A percentile compares a stretch with the other conserved stretches of the same genome.
These are phyloP conservation scores for Talaromyces sp. DNA, from an alignment of 2,329 filamentous ascomycete genomes.

Conservation along the genomic window DNA sequence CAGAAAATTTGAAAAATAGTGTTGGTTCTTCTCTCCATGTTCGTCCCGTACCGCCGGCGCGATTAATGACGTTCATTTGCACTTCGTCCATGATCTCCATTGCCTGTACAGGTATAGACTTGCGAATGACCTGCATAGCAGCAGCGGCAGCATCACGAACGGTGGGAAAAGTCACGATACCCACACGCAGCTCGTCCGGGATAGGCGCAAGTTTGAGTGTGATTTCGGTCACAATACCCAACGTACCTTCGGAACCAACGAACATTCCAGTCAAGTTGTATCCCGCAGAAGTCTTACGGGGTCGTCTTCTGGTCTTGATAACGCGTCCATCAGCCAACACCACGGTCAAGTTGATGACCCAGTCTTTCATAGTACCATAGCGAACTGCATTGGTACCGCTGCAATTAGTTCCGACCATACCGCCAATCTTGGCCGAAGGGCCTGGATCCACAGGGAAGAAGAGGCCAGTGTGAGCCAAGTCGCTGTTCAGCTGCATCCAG, in stretches of 20 bases:
- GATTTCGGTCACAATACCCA: constrained; percentile 67
- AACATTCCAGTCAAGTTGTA: constrained; percentile 70
- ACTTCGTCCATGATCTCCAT: constrained; percentile 62
- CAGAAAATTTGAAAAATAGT: constrained; percentile 60
- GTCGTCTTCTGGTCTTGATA: constrained; percentile 65
- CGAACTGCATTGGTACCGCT: constrained; percentile 59
- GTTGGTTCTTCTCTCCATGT: constrained; percentile 41
- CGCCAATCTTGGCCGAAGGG: constrained; percentile 57
- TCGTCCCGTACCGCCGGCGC: constrained; percentile 57
- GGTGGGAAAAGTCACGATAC: constrained; percentile 58
- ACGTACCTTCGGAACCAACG: constrained; percentile 66
- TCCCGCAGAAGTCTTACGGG: constrained; percentile 66
- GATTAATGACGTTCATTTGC: constrained; percentile 65
- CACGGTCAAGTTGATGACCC: constrained; percentile 68
- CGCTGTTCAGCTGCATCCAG: constrained; percentile 86
- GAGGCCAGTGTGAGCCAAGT: constrained; percentile 68
- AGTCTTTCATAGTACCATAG: constrained; percentile 75
- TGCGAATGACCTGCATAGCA: constrained; percentile 61
- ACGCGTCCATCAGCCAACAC: constrained; percentile 66
- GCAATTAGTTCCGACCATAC: constrained; percentile 66
- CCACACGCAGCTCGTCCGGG: constrained; percentile 62
- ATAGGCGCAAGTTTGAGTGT: constrained; percentile 65
- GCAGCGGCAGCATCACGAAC: constrained; percentile 62
- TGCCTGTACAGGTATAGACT: constrained; percentile 64
- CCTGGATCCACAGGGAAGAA: constrained; percentile 92